Percentiles rank a stretch among this genome's conserved stretches.
Evolutionary conservation across 352 stramenopile genomes (phyloP).

Genomic region (Pythium oligandrum): DNA sequence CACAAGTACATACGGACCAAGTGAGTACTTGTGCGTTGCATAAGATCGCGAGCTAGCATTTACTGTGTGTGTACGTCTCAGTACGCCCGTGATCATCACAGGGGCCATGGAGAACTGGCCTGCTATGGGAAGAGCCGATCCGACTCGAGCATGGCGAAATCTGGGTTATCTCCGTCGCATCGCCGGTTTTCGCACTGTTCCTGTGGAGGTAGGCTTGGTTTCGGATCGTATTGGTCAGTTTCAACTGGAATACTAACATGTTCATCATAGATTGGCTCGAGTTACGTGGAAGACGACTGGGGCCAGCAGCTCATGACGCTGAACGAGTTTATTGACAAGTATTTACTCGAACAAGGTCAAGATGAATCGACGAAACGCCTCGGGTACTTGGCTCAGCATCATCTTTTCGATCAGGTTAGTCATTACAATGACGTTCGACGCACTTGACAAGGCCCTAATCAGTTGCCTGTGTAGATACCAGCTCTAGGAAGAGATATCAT

Average conservation of each 20-base stretch:
- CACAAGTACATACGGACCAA: slow-evolving; percentile 46
- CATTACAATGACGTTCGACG: not conserved
- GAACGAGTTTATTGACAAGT: slow-evolving; percentile 71
- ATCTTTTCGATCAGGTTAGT: slow-evolving; percentile 86
- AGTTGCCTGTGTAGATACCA: slow-evolving; percentile 50
- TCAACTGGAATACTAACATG: too few species aligned
- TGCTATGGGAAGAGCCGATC: slow-evolving; percentile 39
- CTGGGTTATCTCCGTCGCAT: slow-evolving; percentile 67
- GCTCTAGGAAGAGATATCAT: slow-evolving; percentile 73
- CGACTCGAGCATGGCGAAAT: slow-evolving; percentile 44
- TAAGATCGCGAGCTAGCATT: not conserved
- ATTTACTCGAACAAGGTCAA: slow-evolving; percentile 15
- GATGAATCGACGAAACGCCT: not conserved
- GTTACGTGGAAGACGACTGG: slow-evolving; percentile 79
- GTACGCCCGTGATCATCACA: slow-evolving; percentile 68
- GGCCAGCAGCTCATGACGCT: slow-evolving; percentile 75
- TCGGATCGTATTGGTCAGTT: too few species aligned
- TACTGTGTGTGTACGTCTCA: slow-evolving; percentile 8
- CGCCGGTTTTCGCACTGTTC: slow-evolving; percentile 70
- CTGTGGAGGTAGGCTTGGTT: slow-evolving; percentile 49
- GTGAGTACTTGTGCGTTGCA: slow-evolving; percentile 13
- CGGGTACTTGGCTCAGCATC: slow-evolving; percentile 86
- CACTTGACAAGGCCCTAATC: too few species aligned
- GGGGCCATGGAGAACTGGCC: slow-evolving; percentile 81
- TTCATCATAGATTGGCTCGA: slow-evolving; percentile 51